These are phyloP conservation scores for Yamagishiella unicocca DNA, from an alignment of 139 green algal genomes.

Conservation along the genomic window DNA sequence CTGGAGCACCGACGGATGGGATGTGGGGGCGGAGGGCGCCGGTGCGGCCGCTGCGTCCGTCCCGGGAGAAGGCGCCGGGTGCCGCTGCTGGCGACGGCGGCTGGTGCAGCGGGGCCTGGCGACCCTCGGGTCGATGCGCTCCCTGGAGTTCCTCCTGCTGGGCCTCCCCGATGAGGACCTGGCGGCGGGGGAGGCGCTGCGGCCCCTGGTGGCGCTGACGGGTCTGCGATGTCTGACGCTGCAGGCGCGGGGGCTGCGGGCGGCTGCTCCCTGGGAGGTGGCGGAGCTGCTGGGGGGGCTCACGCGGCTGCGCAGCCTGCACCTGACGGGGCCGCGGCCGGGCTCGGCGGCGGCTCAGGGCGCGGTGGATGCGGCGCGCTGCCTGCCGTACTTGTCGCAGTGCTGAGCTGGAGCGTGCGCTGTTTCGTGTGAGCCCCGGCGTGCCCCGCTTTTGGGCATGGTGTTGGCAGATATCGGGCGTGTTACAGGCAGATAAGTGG, in stretches of 20 bases:
- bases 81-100: constrained; percentile 8
- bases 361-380: not conserved
- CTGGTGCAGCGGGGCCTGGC: not conserved
- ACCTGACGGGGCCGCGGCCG: not conserved
- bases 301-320: constrained; percentile 11
- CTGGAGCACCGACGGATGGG: no score
- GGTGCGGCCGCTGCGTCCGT: no score
- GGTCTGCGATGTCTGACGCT: constrained; percentile 24
- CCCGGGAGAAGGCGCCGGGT: no score
- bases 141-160: constrained; percentile 27
- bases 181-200: not conserved
- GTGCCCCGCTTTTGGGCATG: no score
- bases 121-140: not conserved
- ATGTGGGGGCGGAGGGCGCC: no score
- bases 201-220: not conserved
- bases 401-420: no score
- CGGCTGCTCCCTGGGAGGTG: not conserved
- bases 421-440: no score
- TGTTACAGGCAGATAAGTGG: no score
- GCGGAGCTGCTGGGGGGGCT: not conserved
- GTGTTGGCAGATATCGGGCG: no score
- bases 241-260: not conserved
- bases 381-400: constrained; percentile 7
- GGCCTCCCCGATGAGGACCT: not conserved
- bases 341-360: not conserved